Evolutionary conservation across 345 rosid species (phyloP).

Genomic region (Hirschfeldia incana): DNA sequence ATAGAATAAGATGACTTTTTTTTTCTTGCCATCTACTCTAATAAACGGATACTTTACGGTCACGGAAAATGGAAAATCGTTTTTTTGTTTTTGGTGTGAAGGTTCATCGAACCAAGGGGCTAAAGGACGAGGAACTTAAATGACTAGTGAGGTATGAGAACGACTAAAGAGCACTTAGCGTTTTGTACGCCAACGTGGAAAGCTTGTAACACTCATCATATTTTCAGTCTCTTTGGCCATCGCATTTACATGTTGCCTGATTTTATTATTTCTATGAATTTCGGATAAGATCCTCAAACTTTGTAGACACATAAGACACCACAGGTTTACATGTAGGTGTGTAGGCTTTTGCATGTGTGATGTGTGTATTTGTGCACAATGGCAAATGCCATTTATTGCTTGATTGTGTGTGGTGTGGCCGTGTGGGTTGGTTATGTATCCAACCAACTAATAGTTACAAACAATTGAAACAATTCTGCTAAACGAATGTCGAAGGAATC

Average conservation of each 20-base stretch:
- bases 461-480: not conserved
- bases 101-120: slow-evolving; percentile 36
- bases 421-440: not conserved
- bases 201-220: slow-evolving; percentile 12
- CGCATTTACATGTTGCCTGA: slow-evolving; percentile 25
- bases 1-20: not conserved
- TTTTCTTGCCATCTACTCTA: not conserved
- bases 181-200: slow-evolving; percentile 25
- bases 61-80: not conserved
- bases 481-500: not conserved
- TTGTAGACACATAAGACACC: not conserved
- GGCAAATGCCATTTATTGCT: not conserved
- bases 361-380: not conserved
- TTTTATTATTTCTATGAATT: not conserved
- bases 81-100: not conserved
- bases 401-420: not conserved
- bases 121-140: slow-evolving; percentile 16
- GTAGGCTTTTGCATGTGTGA: slow-evolving; percentile 10
- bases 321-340: not conserved
- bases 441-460: not conserved
- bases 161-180: slow-evolving; percentile 15
- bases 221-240: slow-evolving; percentile 16
- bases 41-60: slow-evolving; percentile 15
- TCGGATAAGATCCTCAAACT: not conserved
- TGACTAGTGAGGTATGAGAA: slow-evolving; percentile 11